Base-by-base conservation (phyloP, 768 basidiomycete species). In the Lentinus brumalis region DNA sequence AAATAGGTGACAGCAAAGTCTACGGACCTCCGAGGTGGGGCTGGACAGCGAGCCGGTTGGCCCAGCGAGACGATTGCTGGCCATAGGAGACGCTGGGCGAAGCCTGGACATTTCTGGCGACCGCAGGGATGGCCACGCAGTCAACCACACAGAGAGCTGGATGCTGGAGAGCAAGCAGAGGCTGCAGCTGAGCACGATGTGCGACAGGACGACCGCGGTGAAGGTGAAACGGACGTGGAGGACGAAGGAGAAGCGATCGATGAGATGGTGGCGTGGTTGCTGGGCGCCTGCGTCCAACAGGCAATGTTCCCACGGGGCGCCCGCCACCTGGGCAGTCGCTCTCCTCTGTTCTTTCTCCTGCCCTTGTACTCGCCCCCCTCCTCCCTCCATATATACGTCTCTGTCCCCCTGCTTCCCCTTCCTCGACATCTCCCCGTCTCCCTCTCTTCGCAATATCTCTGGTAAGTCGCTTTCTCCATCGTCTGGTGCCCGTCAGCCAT, bases 251-350 rank as follows among this genome's bases (percentile, higher is more conserved):
- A 12, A 41, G 38, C n/a, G 50, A 62, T 62, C 61, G 61, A 62
- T 62, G 61, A 55, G 44, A 30, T 31, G 54, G 31, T 40, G 8
- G 49, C 15, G 32, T 58, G 40, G 59, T 57, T 54, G 51, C 52
- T 18, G 14, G 16, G 50, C 50, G 50, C 39, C 50, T 38, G 38
- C 38, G 56, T 42, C 31, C 50, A 59, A 50, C 39, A 26, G 51
- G 42, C 39, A 56, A 45, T 35, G 29, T 67, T 67, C 66, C 63
- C 66, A 67, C 66, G 66, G 52, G 66, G 18, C 39, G n/a, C 57
- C 61, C 63, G 66, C 66, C 66, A 62, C 66, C 63, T 62, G 63
- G 16, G 66, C 53, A 61, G 59, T 60, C 66, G 59, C 77, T 75
- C 65, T 63, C 61, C 68, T 67, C 62, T 64, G 52, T 61, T 67